Evolutionary conservation across 2,329 filamentous ascomycete species (phyloP).

Genomic region (Penicillium sp.): DNA sequence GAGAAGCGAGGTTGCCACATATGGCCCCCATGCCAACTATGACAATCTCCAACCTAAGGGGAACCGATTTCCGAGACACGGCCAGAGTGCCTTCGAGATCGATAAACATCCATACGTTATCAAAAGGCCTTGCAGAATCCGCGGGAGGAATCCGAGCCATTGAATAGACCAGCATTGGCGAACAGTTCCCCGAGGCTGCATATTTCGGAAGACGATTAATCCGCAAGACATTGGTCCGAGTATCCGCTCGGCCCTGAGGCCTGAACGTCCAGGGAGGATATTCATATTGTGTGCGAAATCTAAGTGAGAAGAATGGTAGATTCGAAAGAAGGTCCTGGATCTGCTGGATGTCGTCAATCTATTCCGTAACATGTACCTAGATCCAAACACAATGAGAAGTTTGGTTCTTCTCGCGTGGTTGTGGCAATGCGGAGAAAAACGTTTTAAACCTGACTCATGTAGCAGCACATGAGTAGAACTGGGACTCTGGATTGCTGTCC

Average conservation of each 20-base stretch:
- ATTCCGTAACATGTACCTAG: neutral
- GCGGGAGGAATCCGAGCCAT: neutral
- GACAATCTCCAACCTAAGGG: neutral
- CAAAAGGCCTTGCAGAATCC: no score
- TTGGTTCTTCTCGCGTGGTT: neutral
- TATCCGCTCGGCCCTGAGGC: neutral
- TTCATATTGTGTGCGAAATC: no score
- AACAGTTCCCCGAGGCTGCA: neutral
- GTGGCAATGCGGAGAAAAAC: neutral
- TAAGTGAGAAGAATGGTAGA: no score
- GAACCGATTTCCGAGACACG: no score
- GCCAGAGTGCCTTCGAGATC: no score
- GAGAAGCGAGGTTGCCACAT: no score
- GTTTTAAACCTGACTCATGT: neutral
- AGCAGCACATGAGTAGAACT: neutral
- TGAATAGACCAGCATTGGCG: neutral
- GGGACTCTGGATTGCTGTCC: neutral
- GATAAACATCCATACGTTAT: no score
- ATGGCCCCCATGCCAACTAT: slow-evolving; percentile 12
- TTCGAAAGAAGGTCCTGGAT: neutral
- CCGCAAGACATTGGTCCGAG: neutral
- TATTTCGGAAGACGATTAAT: neutral
- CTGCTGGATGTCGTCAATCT: neutral
- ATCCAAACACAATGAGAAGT: neutral
- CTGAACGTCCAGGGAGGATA: neutral